These are phyloP conservation scores for Vitis riparia DNA, from an alignment of 164 flowering plant genomes.

Conservation along the genomic window DNA sequence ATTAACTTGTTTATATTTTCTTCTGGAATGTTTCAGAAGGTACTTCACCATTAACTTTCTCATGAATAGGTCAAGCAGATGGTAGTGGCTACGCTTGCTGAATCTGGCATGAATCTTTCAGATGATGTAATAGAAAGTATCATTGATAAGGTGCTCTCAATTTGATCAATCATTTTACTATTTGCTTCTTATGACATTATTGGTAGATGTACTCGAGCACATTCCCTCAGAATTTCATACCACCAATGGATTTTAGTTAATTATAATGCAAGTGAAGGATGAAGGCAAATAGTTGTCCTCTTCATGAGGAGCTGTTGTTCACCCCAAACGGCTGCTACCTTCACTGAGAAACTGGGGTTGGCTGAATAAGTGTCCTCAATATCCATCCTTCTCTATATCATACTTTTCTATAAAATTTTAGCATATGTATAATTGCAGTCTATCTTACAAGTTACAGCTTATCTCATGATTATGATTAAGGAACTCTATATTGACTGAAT, in stretches of 20 bases:
- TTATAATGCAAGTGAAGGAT: no score
- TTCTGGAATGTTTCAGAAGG: neutral
- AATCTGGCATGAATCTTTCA: constrained; percentile 98
- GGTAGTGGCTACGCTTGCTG: constrained; percentile 99
- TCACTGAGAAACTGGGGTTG: neutral
- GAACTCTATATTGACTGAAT: no score
- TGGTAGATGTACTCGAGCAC: neutral
- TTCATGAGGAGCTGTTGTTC: no score
- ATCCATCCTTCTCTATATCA: neutral
- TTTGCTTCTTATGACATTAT: neutral
- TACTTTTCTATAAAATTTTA: neutral
- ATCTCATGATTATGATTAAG: neutral
- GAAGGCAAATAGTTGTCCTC: no score
- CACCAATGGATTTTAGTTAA: no score
- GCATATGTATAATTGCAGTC: neutral
- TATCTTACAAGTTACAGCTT: neutral
- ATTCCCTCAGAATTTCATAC: neutral
- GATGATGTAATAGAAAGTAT: constrained; percentile 95
- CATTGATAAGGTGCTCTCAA: constrained; percentile 75
- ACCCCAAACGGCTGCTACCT: neutral
- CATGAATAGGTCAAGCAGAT: constrained; percentile 82
- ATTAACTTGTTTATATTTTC: no score
- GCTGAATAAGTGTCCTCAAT: neutral
- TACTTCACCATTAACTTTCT: neutral
- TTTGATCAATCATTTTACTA: neutral